Evolutionary conservation across 805 yeast genomes (phyloP), one percentile per base, ranked within the genome.

Genomic region (Saccharomyces eubayanus): DNA sequence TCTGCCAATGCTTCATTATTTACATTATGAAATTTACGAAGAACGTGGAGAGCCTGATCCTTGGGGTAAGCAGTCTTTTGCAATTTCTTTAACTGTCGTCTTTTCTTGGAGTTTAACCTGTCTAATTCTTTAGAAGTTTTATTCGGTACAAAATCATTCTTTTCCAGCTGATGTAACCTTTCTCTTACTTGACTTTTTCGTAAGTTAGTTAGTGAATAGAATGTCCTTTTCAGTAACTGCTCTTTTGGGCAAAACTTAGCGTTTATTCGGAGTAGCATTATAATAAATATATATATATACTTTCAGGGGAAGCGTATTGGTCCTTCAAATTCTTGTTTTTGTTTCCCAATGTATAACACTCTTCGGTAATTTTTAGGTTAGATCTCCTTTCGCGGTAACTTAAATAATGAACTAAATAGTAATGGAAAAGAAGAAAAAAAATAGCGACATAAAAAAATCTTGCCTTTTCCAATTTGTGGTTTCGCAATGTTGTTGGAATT

Each of bases 51-150:
- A 2, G 70, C 68, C 51, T 62, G 62, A 31, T 61, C 65, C 45
- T 57, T 60, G 6, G 69, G 50, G 46, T 68, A 68, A 2, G 70
- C 59, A 1, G 57, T 59, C 49, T 67, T 66, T 9, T 62, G 57
- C 9, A 60, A 46, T 29, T 57, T 60, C 28, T 65, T 64, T 10
- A 51, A 29, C n/a, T 57, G 52, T 11, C 55, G 29, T 11, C 55
- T 49, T 31, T 57, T 62, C 51, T 59, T 62, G 28, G 55, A 60
- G 5, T 55, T 52, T 10, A 53, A 8, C 36, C 58, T 59, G 8
- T 50, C 55, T 40, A 57, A 43, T 51, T 65, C 63, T 31, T 57
- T 58, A 12, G 62, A 46, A 9, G 69, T 57, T 50, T 61, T 62
- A 12, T 48, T 55, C 9, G 61, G 8, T 6, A 62, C 24, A 1